Percentiles rank a stretch among this genome's conserved stretches.
Evolutionary conservation across 305 asterid species (phyloP).

Genomic region (Solanum hybrid): DNA sequence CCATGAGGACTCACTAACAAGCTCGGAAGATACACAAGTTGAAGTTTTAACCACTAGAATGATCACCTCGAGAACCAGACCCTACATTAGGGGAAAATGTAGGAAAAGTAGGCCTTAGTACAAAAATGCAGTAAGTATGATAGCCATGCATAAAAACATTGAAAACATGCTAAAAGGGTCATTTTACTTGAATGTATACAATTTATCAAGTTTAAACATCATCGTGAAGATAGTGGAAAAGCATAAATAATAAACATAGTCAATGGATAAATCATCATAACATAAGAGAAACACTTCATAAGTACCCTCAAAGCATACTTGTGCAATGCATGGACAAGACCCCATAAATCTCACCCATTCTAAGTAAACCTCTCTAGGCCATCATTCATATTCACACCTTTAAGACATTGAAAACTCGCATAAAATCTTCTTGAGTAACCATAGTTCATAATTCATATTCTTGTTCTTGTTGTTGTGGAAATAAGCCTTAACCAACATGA

Average conservation of each 20-base stretch:
- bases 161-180: background rate
- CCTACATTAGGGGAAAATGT: background rate
- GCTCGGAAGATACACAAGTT: background rate
- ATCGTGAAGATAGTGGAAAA: background rate
- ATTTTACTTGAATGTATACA: too few relatives aligned
- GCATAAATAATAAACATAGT: background rate
- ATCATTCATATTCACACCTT: background rate
- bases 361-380: background rate
- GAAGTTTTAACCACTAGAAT: background rate
- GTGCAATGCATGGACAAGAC: background rate
- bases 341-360: background rate
- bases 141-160: too few relatives aligned
- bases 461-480: background rate
- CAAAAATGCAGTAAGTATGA: background rate
- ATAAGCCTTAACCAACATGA: background rate
- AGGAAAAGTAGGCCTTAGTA: background rate
- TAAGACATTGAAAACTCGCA: background rate
- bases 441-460: background rate
- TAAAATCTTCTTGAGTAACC: background rate
- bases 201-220: background rate
- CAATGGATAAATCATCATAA: background rate
- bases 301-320: background rate
- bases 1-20: background rate
- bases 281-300: background rate
- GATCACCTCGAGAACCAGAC: background rate